Base-by-base conservation (phyloP, 352 stramenopile species). In the Phytopythium oedochilum region DNA sequence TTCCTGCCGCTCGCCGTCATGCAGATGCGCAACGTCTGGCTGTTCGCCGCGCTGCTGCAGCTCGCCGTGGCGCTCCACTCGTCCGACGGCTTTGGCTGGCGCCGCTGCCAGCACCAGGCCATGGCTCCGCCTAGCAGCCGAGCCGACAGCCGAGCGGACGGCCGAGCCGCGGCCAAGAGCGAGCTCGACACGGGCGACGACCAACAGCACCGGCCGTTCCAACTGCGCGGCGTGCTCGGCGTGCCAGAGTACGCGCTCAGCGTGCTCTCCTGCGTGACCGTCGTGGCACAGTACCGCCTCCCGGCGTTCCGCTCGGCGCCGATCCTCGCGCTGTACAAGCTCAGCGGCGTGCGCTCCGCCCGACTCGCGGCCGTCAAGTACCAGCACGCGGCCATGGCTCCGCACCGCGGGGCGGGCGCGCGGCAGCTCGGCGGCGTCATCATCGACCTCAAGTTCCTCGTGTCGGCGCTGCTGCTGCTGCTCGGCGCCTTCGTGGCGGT, bases 21-120 rank as follows among this genome's bases (percentile, higher is more conserved):
- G 0, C 75, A 78, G 18, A 82, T 84, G 70, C 68, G 70, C 1
- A 74, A 58, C 15, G 65, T 78, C 14, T 84, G 66, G 76, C 34
- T 78, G 11, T 60, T 78, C 9, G 55, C 67, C 2, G 23, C 79
- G 15, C 12, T 63, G 10, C 67, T 70, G 53, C 65, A 82, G 29
- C 29, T 32, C 32, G 32, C 32, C 32, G 32, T 36, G 7, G 10
- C 11, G 32, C 7, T 15, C 7, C 32, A 17, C 32, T 6, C 32
- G 32, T 3, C 32, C 32, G 7, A 32, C 29, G 5, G 29, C 29
- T 32, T 32, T 9, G 29, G 29, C 29, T 5, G 29, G 5, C 5
- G 9, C 29, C 5, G 29, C 29, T 9, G 29, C 29, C 29, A 5
- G 5, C 29, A 32, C 29, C 29, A 5, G 29, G 5, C 29, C 29